A percentile compares a stretch with the other conserved stretches of the same genome.
Conservation (phyloP, 1,139 yeast species). For the Kurtzmaniella quercitrusa region DNA sequence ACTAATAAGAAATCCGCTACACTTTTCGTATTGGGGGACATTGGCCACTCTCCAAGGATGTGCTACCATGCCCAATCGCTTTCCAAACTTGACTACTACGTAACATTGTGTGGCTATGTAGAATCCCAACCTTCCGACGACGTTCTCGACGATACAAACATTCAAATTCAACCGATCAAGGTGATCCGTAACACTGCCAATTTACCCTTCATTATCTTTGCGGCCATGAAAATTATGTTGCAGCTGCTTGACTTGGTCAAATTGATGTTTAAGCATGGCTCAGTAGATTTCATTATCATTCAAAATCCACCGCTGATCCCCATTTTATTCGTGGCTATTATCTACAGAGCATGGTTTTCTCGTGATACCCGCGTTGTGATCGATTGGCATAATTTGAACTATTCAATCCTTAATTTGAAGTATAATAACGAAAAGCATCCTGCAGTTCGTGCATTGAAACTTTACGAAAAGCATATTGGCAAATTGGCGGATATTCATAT, state of each 20-base stretch:
- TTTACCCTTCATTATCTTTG: slow-evolving; percentile 59
- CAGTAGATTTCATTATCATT: slow-evolving; percentile 65
- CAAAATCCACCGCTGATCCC: slow-evolving; percentile 97
- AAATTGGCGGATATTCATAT: slow-evolving; percentile 63
- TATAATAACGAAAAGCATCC: slow-evolving; percentile 53
- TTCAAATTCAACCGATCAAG: slow-evolving; percentile 50
- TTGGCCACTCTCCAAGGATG: slow-evolving; percentile 96
- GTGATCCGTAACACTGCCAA: slow-evolving; percentile 38
- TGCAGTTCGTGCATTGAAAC: slow-evolving; percentile 54
- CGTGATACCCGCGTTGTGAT: slow-evolving; percentile 64
- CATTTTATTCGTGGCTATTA: slow-evolving; percentile 57
- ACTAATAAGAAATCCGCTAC: slow-evolving; percentile 48
- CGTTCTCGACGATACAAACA: slow-evolving; percentile 46
- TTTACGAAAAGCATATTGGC: slow-evolving; percentile 59
- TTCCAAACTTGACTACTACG: slow-evolving; percentile 64
- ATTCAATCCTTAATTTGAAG: slow-evolving; percentile 71
- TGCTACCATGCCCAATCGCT: slow-evolving; percentile 84
- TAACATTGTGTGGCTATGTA: slow-evolving; percentile 80
- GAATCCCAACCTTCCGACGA: slow-evolving; percentile 55
- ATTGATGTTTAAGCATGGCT: slow-evolving; percentile 53
- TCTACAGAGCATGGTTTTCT: slow-evolving; percentile 51
- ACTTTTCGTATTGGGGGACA: slow-evolving; percentile 84
- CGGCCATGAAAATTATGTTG: slow-evolving; percentile 50
- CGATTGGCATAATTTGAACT: slow-evolving; percentile 97
- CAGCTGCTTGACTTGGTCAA: slow-evolving; percentile 50